A percentile compares a stretch with the other conserved stretches of the same genome.
Conservation (phyloP, 371 early-diverging fungal genomes). For the Syncephalastrum sp. region DNA sequence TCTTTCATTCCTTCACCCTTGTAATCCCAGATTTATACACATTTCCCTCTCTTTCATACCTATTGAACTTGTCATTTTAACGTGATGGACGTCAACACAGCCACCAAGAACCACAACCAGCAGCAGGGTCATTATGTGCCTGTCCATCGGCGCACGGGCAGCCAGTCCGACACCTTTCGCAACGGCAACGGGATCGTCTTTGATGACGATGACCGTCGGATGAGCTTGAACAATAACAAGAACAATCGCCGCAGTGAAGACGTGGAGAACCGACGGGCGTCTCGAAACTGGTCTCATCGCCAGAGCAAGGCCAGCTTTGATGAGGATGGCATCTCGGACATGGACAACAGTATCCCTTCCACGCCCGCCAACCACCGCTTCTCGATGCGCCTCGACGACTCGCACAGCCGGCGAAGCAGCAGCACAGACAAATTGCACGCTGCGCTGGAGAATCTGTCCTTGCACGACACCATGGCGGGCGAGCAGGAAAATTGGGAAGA, state of each 20-base stretch:
- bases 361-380: constrained; percentile 14
- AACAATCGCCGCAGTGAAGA: constrained; percentile 8
- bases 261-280: constrained; percentile 6
- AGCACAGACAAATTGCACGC: constrained; percentile 13
- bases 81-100: no score
- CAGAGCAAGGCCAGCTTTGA: constrained; percentile 10
- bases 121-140: constrained; percentile 21
- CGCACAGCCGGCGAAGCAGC: constrained; percentile 3
- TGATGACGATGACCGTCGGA: constrained; percentile 14
- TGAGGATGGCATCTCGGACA: constrained; percentile 3
- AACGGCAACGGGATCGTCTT: constrained; percentile 11
- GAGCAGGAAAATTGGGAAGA: constrained; percentile 45
- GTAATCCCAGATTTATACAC: no score
- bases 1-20: no score
- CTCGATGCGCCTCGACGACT: constrained; percentile 5
- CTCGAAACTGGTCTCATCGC: constrained; percentile 11
- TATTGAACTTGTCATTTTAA: no score
- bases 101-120: no score
- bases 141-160: constrained; percentile 29
- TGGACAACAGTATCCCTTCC: constrained; percentile 16
- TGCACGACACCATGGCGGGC: constrained; percentile 16
- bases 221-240: background rate
- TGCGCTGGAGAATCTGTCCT: constrained; percentile 8
- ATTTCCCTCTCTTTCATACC: no score
- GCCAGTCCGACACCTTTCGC: constrained; percentile 1